Evolutionary conservation across 106 monocot genomes (phyloP).

Genomic region (Allium sativum): DNA sequence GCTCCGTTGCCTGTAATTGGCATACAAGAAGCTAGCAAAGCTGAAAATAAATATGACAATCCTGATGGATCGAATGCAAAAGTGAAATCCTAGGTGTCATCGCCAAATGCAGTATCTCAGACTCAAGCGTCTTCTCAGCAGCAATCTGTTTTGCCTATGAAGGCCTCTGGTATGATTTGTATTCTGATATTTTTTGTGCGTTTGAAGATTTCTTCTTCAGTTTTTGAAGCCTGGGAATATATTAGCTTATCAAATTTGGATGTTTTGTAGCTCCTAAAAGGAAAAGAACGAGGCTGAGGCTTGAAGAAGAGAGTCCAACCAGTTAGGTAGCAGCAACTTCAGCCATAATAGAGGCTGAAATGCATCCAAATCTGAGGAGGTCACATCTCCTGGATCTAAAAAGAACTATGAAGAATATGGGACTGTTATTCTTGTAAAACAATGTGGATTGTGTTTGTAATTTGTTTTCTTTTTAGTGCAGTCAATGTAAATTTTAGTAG

Average conservation of each 20-base stretch:
- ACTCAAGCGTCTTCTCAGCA: conserved; percentile 15
- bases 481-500: too few species aligned
- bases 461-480: too few species aligned
- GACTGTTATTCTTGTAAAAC: too few species aligned
- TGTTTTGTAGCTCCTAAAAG: conserved; percentile 63
- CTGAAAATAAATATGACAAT: conserved; percentile 43
- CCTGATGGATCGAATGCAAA: conserved; percentile 35
- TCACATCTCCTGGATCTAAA: conserved; percentile 35
- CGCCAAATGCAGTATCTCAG: conserved; percentile 30
- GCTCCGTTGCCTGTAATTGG: conserved; percentile 9
- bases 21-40: conserved; percentile 24
- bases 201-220: too few species aligned
- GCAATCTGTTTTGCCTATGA: conserved; percentile 17
- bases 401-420: too few species aligned
- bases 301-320: conserved; percentile 48
- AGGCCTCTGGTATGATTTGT: conserved; percentile 27
- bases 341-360: conserved; percentile 28
- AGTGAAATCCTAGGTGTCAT: conserved; percentile 32
- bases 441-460: too few species aligned
- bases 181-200: background rate
- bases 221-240: background rate
- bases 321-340: conserved; percentile 12
- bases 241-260: background rate
- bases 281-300: conserved; percentile 45
- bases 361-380: conserved; percentile 9